A percentile compares a stretch with the other conserved stretches of the same genome.
These are phyloP conservation scores for Cornus controversa DNA, from an alignment of 148 eudicot genomes.

Conservation along the genomic window DNA sequence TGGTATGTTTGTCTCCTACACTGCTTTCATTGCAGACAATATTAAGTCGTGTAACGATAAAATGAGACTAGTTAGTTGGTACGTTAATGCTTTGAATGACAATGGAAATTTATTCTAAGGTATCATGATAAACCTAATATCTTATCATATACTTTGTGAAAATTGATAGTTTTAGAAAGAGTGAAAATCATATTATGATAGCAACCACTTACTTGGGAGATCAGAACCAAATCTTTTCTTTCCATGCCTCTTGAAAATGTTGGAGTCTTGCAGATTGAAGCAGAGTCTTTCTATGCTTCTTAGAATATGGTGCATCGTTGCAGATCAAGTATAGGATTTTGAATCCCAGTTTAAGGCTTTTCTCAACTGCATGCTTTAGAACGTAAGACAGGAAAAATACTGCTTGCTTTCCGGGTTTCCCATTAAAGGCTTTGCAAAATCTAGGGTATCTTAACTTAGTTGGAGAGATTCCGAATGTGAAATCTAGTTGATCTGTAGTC, in stretches of 20 bases:
- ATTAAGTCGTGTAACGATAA: background rate
- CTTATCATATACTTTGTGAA: too few species aligned
- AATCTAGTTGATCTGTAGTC: background rate
- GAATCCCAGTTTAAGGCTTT: background rate
- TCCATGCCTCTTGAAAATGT: too few species aligned
- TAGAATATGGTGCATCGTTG: background rate
- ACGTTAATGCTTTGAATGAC: background rate
- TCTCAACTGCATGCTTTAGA: background rate
- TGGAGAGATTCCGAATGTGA: background rate
- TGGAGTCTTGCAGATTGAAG: background rate
- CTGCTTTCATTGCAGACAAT: background rate
- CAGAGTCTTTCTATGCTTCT: background rate
- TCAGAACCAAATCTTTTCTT: too few species aligned
- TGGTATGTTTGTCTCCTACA: conserved; percentile 41
- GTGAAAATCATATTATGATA: too few species aligned
- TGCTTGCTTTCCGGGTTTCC: too few species aligned
- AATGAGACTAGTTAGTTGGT: background rate
- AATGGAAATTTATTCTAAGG: background rate
- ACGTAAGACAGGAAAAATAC: too few species aligned
- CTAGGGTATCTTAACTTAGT: conserved; percentile 1
- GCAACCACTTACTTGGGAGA: too few species aligned
- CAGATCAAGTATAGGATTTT: background rate
- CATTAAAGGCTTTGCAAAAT: background rate
- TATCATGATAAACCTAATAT: too few species aligned
- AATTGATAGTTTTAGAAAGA: too few species aligned